Conservation (phyloP, 306 rosid species). For the Corylus americana region DNA sequence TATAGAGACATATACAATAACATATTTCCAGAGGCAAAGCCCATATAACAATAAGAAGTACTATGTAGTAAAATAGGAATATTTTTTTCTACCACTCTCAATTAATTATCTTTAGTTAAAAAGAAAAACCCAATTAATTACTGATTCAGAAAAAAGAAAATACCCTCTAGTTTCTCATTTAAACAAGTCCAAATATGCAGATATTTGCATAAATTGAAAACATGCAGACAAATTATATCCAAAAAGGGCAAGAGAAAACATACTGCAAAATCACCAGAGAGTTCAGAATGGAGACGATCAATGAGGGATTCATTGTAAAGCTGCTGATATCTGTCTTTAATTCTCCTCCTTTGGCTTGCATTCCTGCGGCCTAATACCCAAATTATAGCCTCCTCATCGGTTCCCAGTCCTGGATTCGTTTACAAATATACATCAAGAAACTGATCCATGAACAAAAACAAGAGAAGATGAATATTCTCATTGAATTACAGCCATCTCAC, state of each 20-base stretch:
- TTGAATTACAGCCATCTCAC: not conserved
- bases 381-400: slow-evolving; percentile 60
- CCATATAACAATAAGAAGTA: not conserved
- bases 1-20: not conserved
- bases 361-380: slow-evolving; percentile 79
- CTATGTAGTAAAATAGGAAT: not conserved
- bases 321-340: slow-evolving; percentile 70
- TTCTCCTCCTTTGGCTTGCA: slow-evolving; percentile 67
- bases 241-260: slow-evolving; percentile 23
- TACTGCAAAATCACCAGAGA: slow-evolving; percentile 90
- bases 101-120: not conserved
- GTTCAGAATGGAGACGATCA: slow-evolving; percentile 61
- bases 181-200: not conserved
- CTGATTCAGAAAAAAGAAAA: not conserved
- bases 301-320: slow-evolving; percentile 77
- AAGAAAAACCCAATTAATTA: not conserved
- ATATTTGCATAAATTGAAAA: not conserved
- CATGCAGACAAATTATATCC: not conserved
- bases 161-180: not conserved
- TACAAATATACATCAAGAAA: slow-evolving; percentile 9
- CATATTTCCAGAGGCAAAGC: not conserved
- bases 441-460: slow-evolving; percentile 1
- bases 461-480: not conserved
- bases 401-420: slow-evolving; percentile 59
- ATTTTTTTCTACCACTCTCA: not conserved